Evolutionary conservation across 2,329 filamentous ascomycete genomes (phyloP), one percentile per base, ranked within the genome.

Genomic region (Diaporthe ampelina): DNA sequence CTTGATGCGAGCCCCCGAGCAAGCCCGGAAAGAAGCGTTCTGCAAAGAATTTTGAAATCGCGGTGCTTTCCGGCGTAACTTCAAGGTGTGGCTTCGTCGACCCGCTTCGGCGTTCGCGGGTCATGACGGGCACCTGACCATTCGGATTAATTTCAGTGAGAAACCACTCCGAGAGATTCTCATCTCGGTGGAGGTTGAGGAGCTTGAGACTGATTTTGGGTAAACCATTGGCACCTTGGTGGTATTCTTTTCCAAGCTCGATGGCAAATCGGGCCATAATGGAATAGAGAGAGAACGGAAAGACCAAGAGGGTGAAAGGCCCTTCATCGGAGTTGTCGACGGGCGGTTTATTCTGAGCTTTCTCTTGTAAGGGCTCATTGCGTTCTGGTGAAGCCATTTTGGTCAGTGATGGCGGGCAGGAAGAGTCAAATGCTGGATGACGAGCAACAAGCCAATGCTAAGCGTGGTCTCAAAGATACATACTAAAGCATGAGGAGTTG

Each of bases 271-370:
- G 72, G 10, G 72, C 76, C 75, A 77, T 77, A 13, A 77, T 76
- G 29, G 75, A 76, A 59, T 76, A 77, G 24, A 76, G 73, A 8
- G 76, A 77, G 72, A 77, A 77, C 7, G 76, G 75, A 15, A 74
- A 72, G 4, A 76, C 56, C 40, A 73, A 72, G 43, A 77, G 75
- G 6, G 57, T 72, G 54, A 74, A 77, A 29, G 75, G 73, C 37
- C 73, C 48, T 45, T 70, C 69, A 19, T 35, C 57, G 21, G 54
- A 59, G 10, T n/a, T 32, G 40, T 37, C 21, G 17, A 29, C 29
- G 3, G 21, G 11, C 43, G 37, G 15, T 19, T 26, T n/a, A 2
- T 24, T 29, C 9, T 35, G 45, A 37, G 29, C 29, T 37, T 15
- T 21, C 32, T 52, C 45, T n/a, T 37, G 13, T 37, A n/a, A 32